These are phyloP conservation scores for Xerocomus potaroensis DNA, from an alignment of 768 basidiomycete genomes.

Conservation along the genomic window DNA sequence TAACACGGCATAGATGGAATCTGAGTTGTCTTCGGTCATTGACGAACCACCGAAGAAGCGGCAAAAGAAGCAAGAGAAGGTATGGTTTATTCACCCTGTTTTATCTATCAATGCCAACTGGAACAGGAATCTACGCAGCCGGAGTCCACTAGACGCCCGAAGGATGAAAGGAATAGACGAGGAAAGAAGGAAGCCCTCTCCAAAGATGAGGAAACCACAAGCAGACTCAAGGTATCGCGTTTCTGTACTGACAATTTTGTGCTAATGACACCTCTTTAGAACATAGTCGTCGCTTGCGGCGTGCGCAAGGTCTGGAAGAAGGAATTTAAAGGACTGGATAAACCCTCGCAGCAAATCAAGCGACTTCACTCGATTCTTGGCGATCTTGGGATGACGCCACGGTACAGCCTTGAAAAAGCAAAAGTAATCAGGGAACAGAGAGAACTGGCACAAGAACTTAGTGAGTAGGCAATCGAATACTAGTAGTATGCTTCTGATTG, in stretches of 20 bases:
- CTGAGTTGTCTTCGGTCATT: constrained; percentile 56
- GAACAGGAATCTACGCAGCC: constrained; percentile 11
- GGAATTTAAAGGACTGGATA: constrained; percentile 58
- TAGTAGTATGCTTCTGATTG: not conserved
- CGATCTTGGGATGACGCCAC: constrained; percentile 78
- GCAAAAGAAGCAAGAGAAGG: constrained; percentile 39
- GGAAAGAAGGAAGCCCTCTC: constrained; percentile 33
- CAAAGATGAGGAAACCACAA: constrained; percentile 73
- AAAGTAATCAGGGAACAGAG: constrained; percentile 66
- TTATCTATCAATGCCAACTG: not conserved
- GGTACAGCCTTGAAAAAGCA: constrained; percentile 77
- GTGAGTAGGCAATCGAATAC: constrained; percentile 40
- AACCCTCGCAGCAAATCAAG: constrained; percentile 57
- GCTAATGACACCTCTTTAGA: constrained; percentile 34
- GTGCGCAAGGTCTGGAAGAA: constrained; percentile 74
- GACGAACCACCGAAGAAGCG: constrained; percentile 53
- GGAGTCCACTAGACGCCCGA: constrained; percentile 23
- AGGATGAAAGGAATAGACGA: constrained; percentile 23
- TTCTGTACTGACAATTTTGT: not conserved
- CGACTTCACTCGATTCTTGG: constrained; percentile 60
- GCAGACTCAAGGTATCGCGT: constrained; percentile 59
- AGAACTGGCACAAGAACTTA: constrained; percentile 74
- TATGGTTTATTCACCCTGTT: constrained; percentile 2
- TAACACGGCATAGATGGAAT: constrained; percentile 25
- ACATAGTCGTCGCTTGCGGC: constrained; percentile 69